Evolutionary conservation across 257 asterid genomes (phyloP).

Genomic region (Gentiana dahurica): DNA sequence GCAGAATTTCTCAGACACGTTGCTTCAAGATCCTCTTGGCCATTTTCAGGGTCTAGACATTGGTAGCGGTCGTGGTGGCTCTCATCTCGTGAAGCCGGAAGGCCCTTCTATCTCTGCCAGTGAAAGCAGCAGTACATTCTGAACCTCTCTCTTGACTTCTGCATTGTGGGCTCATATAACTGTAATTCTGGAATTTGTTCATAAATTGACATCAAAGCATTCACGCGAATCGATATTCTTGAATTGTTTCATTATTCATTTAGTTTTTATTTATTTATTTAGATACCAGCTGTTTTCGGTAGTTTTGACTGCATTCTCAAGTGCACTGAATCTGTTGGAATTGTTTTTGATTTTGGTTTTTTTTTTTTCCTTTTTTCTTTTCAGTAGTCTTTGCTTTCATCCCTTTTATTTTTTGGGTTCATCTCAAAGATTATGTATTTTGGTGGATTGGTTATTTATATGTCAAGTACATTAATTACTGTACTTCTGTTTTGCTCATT

Average conservation of each 20-base stretch:
- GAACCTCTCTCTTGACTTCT: not conserved
- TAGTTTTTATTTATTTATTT: not conserved
- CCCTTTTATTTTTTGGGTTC: not conserved
- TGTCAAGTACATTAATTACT: too few species aligned
- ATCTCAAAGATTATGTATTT: too few species aligned
- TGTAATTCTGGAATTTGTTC: constrained; percentile 36
- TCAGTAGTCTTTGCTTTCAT: constrained; percentile 4
- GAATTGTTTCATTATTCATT: constrained; percentile 27
- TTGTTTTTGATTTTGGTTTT: constrained; percentile 1
- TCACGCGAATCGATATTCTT: constrained; percentile 18
- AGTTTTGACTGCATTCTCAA: constrained; percentile 11
- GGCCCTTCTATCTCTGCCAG: constrained; percentile 56
- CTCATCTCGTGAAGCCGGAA: constrained; percentile 49
- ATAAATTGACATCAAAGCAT: constrained; percentile 43
- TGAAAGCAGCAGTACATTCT: constrained; percentile 46
- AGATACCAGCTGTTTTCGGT: constrained; percentile 20
- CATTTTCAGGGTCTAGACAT: constrained; percentile 53
- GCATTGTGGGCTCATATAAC: not conserved
- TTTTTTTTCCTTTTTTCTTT: not conserved
- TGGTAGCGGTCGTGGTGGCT: constrained; percentile 29
- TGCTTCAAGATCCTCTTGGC: constrained; percentile 55
- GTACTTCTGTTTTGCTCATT: too few species aligned
- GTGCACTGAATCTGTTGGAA: constrained; percentile 1
- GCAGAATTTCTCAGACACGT: constrained; percentile 23
- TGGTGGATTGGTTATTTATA: too few species aligned